These are phyloP conservation scores for Lichenothelia convexa DNA, from an alignment of 495 filamentous ascomycete genomes.

Conservation along the genomic window DNA sequence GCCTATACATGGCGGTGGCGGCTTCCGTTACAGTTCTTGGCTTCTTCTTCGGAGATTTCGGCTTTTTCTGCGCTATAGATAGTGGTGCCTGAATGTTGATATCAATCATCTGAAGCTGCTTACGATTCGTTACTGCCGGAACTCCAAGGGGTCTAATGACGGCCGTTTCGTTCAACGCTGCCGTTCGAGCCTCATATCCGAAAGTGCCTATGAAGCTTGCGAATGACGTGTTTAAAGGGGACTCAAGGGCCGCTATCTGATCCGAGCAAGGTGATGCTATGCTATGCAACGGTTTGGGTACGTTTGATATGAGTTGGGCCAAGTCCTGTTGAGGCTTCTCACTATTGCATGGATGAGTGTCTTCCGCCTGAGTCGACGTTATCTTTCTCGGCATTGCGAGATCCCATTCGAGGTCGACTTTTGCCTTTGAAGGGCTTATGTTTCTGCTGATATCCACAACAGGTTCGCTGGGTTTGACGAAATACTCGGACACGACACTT, in stretches of 20 bases:
- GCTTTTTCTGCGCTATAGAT: constrained; percentile 24
- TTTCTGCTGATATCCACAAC: background rate
- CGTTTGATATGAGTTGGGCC: background rate
- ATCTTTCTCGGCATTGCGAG: constrained; percentile 30
- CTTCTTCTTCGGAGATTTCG: constrained; percentile 49
- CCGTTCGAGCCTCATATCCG: background rate
- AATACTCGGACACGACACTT: background rate
- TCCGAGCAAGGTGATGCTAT: no score
- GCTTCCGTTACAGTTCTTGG: constrained; percentile 68
- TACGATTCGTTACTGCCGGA: background rate
- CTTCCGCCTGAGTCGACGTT: constrained; percentile 38
- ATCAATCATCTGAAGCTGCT: background rate
- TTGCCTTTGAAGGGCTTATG: background rate
- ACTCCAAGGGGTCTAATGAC: background rate
- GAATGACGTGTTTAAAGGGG: background rate
- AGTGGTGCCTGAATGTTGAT: background rate
- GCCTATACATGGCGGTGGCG: constrained; percentile 64
- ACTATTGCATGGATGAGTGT: background rate
- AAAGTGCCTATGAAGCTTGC: background rate
- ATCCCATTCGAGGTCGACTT: constrained; percentile 15
- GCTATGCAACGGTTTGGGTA: background rate
- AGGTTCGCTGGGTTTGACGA: background rate
- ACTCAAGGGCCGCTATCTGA: no score
- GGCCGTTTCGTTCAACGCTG: constrained; percentile 5
- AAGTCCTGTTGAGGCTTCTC: background rate